These are phyloP conservation scores for Solanum medicagineum DNA, from an alignment of 257 asterid species.

Conservation along the genomic window DNA sequence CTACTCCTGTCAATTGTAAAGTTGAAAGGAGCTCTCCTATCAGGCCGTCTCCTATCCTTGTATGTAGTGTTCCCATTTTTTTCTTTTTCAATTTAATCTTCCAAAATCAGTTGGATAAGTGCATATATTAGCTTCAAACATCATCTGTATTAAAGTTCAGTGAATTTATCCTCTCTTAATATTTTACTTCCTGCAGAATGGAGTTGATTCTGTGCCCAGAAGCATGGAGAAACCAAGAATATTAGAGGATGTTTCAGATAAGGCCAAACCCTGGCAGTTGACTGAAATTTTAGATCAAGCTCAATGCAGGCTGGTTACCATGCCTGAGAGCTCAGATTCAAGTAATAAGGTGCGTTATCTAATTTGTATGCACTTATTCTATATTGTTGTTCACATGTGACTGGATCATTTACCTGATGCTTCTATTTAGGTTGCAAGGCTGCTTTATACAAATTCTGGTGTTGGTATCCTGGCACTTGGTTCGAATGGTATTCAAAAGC, in stretches of 20 bases:
- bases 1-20: conserved; percentile 65
- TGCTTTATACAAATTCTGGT: conserved; percentile 87
- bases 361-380: neutral
- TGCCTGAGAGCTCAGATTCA: conserved; percentile 84
- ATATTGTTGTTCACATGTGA: neutral
- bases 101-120: neutral
- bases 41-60: conserved; percentile 77
- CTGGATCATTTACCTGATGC: conserved; percentile 7
- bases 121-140: neutral
- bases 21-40: conserved; percentile 97
- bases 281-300: conserved; percentile 77
- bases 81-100: neutral
- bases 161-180: neutral
- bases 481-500: conserved; percentile 79
- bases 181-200: conserved; percentile 43
- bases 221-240: conserved; percentile 77
- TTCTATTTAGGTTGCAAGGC: conserved; percentile 75
- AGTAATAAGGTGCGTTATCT: conserved; percentile 44
- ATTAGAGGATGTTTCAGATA: conserved; percentile 62
- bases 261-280: conserved; percentile 70
- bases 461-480: conserved; percentile 85
- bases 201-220: conserved; percentile 68
- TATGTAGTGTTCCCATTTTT: conserved; percentile 23
- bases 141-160: neutral
- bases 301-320: conserved; percentile 76